Percentiles rank a stretch among this genome's conserved stretches.
Evolutionary conservation across 164 flowering plant genomes (phyloP).

Genomic region (Vitis rotundifolia): DNA sequence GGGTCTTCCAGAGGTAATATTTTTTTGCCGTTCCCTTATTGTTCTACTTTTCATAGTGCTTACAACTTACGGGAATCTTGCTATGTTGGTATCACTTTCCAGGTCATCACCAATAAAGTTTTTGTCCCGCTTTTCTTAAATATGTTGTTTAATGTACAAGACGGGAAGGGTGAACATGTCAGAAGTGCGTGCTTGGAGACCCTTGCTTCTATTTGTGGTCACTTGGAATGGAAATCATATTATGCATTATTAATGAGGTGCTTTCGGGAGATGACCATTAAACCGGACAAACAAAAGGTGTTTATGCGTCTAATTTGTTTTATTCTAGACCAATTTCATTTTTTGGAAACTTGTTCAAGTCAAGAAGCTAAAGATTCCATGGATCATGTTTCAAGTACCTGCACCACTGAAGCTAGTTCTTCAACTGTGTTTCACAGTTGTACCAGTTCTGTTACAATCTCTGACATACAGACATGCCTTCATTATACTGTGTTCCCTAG

Average conservation of each 20-base stretch:
- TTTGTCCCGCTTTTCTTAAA: constrained; percentile 85
- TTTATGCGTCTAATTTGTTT: constrained; percentile 68
- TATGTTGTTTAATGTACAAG: constrained; percentile 67
- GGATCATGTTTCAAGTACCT: constrained; percentile 16
- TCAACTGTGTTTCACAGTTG: constrained; percentile 1
- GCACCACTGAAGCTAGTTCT: constrained; percentile 10
- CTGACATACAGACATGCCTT: constrained; percentile 54
- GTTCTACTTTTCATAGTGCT: neutral
- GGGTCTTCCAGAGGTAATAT: constrained; percentile 55
- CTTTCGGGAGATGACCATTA: constrained; percentile 61
- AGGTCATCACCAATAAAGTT: constrained; percentile 57
- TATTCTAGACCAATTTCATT: constrained; percentile 78
- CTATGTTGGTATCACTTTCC: constrained; percentile 10
- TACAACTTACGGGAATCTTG: constrained; percentile 8
- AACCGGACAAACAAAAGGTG: constrained; percentile 63
- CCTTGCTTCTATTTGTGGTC: constrained; percentile 73
- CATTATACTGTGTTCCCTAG: constrained; percentile 63
- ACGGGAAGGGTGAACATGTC: constrained; percentile 75
- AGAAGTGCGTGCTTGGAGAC: constrained; percentile 75
- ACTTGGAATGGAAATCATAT: constrained; percentile 79
- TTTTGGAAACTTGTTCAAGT: constrained; percentile 21
- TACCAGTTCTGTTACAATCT: constrained; percentile 8
- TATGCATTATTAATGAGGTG: constrained; percentile 59
- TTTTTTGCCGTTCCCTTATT: neutral
- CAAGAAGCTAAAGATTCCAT: constrained; percentile 19